phyloP scores from a whole-genome alignment of 306 rosid genomes.

The Castanea sativa region DNA sequence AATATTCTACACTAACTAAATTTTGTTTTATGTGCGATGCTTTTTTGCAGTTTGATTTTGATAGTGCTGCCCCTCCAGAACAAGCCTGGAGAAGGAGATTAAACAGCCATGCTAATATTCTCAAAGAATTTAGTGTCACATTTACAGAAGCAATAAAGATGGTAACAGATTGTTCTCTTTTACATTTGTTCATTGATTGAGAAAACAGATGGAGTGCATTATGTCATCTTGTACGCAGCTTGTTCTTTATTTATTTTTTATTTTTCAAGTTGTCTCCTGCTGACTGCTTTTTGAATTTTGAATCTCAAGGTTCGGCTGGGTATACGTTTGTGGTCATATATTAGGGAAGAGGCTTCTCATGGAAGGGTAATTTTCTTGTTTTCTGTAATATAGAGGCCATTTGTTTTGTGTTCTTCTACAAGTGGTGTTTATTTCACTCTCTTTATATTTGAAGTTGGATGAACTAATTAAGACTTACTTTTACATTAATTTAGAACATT shows the following conservation, averaged over 20 bases:
- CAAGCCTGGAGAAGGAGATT: slow-evolving; percentile 98
- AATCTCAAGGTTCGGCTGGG: slow-evolving; percentile 76
- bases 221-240: not conserved
- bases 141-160: slow-evolving; percentile 90
- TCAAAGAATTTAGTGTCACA: slow-evolving; percentile 89
- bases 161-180: slow-evolving; percentile 47
- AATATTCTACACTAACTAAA: not conserved
- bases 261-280: slow-evolving; percentile 11
- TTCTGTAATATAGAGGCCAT: slow-evolving; percentile 6
- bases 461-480: not conserved
- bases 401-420: not conserved
- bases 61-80: slow-evolving; percentile 94
- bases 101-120: slow-evolving; percentile 88
- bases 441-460: not conserved
- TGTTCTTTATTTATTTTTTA: not conserved
- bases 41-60: slow-evolving; percentile 74
- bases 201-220: not conserved
- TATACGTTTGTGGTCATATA: slow-evolving; percentile 93
- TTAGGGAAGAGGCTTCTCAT: slow-evolving; percentile 98
- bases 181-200: slow-evolving; percentile 18
- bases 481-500: slow-evolving; percentile 2
- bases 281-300: slow-evolving; percentile 16
- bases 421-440: not conserved
- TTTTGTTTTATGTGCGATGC: not conserved
- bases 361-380: slow-evolving; percentile 78